Conservation (phyloP, 2,329 filamentous ascomycete genomes). For the Ascochyta fabae region DNA sequence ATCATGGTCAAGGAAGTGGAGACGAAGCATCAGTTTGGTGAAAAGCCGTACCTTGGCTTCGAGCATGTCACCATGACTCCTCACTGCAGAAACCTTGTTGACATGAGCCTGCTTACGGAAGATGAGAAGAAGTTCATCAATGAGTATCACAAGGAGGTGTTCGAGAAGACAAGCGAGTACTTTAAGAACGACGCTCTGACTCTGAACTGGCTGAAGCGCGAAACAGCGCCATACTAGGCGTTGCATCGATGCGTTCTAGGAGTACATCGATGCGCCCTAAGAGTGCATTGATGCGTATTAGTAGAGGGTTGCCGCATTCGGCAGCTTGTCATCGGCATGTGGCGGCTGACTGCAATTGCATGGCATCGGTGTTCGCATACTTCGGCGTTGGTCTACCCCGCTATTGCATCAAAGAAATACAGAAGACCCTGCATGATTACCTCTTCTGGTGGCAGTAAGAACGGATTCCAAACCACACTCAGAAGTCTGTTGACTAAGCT, state of each 20-base stretch:
- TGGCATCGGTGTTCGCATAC: constrained; percentile 22
- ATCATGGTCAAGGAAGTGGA: constrained; percentile 88
- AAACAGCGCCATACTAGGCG: constrained; percentile 68
- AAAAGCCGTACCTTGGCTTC: constrained; percentile 92
- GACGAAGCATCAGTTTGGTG: constrained; percentile 86
- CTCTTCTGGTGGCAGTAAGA: constrained; percentile 8
- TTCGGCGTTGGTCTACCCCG: constrained; percentile 8
- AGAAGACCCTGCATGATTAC: constrained; percentile 21
- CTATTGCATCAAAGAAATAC: constrained; percentile 14
- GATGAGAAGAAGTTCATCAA: constrained; percentile 88
- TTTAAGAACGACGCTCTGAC: constrained; percentile 77
- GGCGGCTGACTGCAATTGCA: constrained; percentile 15
- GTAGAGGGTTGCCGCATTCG: neutral
- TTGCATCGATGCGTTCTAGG: neutral
- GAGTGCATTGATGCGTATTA: neutral
- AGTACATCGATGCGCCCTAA: neutral
- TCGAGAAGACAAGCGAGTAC: constrained; percentile 78
- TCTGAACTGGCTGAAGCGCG: constrained; percentile 81
- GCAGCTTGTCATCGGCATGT: constrained; percentile 15
- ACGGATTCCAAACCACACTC: constrained; percentile 5
- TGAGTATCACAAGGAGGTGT: constrained; percentile 79
- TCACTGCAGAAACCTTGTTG: constrained; percentile 87
- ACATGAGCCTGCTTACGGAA: constrained; percentile 72
- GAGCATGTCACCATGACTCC: constrained; percentile 98
- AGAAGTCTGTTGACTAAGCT: constrained; percentile 26